These are phyloP conservation scores for Exophiala phaeomuriformis DNA, from an alignment of 2,329 filamentous ascomycete species.

Conservation along the genomic window DNA sequence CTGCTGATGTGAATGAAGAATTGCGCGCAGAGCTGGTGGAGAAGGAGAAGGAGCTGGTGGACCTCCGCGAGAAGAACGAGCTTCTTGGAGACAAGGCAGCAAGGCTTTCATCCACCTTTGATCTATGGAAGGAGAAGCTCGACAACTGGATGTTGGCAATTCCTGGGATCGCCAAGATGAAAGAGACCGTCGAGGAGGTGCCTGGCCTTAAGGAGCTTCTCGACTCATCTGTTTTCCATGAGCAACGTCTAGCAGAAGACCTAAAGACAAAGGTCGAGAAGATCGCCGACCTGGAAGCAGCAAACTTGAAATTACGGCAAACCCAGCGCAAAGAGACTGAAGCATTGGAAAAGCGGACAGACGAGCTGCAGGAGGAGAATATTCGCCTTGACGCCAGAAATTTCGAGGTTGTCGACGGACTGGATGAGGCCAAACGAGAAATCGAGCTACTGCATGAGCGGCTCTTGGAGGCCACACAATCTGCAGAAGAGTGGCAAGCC, in stretches of 20 bases:
- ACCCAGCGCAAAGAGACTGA: background rate
- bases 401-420: background rate
- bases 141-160: constrained; percentile 6
- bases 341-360: background rate
- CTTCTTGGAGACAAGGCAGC: background rate
- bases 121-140: background rate
- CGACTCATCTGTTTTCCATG: background rate
- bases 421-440: background rate
- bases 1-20: background rate
- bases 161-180: background rate
- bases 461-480: background rate
- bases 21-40: background rate
- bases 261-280: background rate
- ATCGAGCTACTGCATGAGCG: background rate
- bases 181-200: background rate
- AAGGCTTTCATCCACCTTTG: background rate
- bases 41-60: background rate
- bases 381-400: constrained; percentile 2
- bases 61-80: background rate
- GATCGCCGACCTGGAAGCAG: background rate
- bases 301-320: background rate
- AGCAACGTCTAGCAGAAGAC: background rate
- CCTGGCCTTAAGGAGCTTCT: background rate
- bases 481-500: background rate
- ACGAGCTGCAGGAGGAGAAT: constrained; percentile 2